Base-by-base conservation (phyloP, 2,329 filamentous ascomycete genomes). In the Aquanectria penicillioides region DNA sequence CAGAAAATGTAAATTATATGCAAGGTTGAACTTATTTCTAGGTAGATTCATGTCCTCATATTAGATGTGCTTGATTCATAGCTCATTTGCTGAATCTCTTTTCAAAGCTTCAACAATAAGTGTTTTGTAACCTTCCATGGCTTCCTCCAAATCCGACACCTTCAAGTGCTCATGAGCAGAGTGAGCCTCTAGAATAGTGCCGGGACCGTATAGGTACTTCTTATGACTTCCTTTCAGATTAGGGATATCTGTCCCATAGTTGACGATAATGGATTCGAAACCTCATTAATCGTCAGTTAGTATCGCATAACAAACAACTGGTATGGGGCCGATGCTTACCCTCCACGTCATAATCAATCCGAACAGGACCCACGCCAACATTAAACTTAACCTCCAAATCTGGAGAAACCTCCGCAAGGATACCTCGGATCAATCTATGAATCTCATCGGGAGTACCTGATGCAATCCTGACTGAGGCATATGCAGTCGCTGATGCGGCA, bases 181-280 rank as follows among this genome's bases (percentile, higher is more conserved):
- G 73, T 97, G 93, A 3, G 93, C 93, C 22, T 95, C 91, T 20
- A 93, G 80, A 51, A 97, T 97, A 57, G 80, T 88, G 0, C 86
- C 86, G 1, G 86, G 86, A 0, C 86, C 86, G 69, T 87, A 88
- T 3, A 88, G 77, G 66, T 87, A 88, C 50, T 81, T 81, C 17
- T 80, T 86, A 59, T 91, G 86, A 28, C 86, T 80, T 10, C 91
- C 86, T 15, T 84, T 74, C 25, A 95, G 74, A 66, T 91, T 87
- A 0, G 92, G 90, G n/a, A 96, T 88, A 74, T 97, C 93, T 1
- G 93, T 97, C 6, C 92, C 93, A 69, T 97, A 97, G 70, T 94
- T 96, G 10, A 92, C 90, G 0, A 89, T 87, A 41, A 89, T 85
- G 0, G 85, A 88, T 17, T 94, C 87, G 64, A 97, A 97, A 0